Conservation (phyloP, 164 flowering plant species). For the Magnolia officinalis region DNA sequence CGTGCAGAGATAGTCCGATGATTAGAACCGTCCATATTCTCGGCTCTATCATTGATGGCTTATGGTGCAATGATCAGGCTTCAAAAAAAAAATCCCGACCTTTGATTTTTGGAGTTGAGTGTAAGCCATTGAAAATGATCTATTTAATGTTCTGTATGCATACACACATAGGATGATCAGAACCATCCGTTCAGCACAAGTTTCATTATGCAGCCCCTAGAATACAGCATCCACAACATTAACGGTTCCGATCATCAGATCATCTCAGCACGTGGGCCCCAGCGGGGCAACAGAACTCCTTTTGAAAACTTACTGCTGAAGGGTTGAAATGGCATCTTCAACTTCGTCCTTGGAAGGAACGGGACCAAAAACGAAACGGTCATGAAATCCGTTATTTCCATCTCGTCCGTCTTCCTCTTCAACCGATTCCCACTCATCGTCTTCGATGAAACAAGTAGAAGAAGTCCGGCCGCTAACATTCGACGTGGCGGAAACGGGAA, state of each 20-base stretch:
- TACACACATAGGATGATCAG: background rate
- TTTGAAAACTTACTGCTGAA: slow-evolving; percentile 43
- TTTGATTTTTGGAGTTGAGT: too few relatives aligned
- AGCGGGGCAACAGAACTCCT: background rate
- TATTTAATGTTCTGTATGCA: background rate
- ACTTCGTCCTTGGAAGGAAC: slow-evolving; percentile 64
- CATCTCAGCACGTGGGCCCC: background rate
- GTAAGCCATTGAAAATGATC: too few relatives aligned
- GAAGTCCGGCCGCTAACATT: slow-evolving; percentile 15
- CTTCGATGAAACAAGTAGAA: background rate
- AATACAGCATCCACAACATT: background rate
- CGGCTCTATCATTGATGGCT: too few relatives aligned
- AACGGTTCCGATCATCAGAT: background rate
- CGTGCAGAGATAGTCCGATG: too few relatives aligned
- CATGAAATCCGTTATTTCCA: slow-evolving; percentile 13
- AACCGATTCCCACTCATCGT: slow-evolving; percentile 51
- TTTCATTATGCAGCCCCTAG: background rate
- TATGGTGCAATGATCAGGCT: too few relatives aligned
- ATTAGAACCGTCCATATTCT: too few relatives aligned
- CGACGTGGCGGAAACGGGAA: slow-evolving; percentile 1
- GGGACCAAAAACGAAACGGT: slow-evolving; percentile 35
- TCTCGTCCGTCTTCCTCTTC: slow-evolving; percentile 19
- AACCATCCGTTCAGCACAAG: background rate
- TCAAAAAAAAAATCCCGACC: too few relatives aligned
- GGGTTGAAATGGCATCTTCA: slow-evolving; percentile 43